A percentile compares a stretch with the other conserved stretches of the same genome.
phyloP scores from a whole-genome alignment of 2,329 filamentous ascomycete species.

The Rhinocladiella mackenziei region DNA sequence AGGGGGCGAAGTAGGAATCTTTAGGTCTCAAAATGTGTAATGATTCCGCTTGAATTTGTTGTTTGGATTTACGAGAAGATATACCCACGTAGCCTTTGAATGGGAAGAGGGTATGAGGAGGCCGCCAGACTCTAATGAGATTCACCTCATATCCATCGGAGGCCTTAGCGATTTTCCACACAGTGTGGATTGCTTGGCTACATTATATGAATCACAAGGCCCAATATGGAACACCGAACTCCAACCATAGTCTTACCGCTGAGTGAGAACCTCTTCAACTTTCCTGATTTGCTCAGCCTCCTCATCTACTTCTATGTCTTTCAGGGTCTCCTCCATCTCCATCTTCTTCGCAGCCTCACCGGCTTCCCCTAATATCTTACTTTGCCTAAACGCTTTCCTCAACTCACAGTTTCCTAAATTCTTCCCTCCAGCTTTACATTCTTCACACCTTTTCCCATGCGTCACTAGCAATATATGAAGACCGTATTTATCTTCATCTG shows the following conservation, averaged over 20 bases:
- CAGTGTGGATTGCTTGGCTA: too few species aligned
- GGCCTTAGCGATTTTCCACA: too few species aligned
- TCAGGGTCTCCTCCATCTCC: slow-evolving; percentile 39
- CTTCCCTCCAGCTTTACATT: slow-evolving; percentile 53
- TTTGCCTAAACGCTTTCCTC: slow-evolving; percentile 58
- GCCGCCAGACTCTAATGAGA: too few species aligned
- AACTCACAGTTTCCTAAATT: slow-evolving; percentile 60
- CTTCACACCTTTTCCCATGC: slow-evolving; percentile 59
- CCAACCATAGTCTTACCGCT: too few species aligned
- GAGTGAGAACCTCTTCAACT: background rate
- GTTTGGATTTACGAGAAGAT: too few species aligned
- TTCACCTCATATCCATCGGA: too few species aligned
- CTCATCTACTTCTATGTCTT: slow-evolving; percentile 21
- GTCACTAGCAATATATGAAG: slow-evolving; percentile 60
- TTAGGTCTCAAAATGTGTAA: slow-evolving; percentile 1
- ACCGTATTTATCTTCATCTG: slow-evolving; percentile 60
- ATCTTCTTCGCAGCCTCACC: slow-evolving; percentile 54
- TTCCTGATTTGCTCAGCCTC: slow-evolving; percentile 13
- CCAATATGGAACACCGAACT: too few species aligned
- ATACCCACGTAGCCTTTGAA: too few species aligned
- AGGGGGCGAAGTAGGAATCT: slow-evolving; percentile 6
- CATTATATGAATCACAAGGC: too few species aligned
- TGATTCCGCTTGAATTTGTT: background rate
- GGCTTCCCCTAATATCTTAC: slow-evolving; percentile 62
- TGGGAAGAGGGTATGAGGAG: too few species aligned